A percentile compares a stretch with the other conserved stretches of the same genome.
Conservation (phyloP, 495 filamentous ascomycete genomes). For the Daldinia concentrica region DNA sequence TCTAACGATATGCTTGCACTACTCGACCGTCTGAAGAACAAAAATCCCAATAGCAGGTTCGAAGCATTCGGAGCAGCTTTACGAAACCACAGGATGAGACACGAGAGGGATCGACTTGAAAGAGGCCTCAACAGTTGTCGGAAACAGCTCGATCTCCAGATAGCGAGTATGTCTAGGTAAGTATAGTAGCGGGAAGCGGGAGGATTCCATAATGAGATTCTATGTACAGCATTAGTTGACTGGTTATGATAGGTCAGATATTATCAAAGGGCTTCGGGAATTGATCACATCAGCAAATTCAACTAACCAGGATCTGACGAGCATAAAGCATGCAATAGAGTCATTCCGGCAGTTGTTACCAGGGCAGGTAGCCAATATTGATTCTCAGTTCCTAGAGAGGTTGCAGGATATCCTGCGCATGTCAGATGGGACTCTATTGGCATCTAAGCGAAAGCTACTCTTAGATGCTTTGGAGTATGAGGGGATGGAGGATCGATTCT, state of each 20-base stretch:
- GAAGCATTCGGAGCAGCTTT: not conserved
- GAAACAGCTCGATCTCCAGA: not conserved
- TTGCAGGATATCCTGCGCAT: slow-evolving; percentile 12
- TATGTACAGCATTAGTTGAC: not conserved
- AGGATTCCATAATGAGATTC: not conserved
- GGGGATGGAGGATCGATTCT: slow-evolving; percentile 20
- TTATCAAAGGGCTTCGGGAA: not conserved
- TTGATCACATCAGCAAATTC: not conserved
- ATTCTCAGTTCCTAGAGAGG: not conserved
- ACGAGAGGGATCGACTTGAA: not conserved
- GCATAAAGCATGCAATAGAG: not conserved
- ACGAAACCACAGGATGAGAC: not conserved
- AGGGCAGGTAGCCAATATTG: not conserved
- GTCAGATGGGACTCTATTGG: slow-evolving; percentile 15
- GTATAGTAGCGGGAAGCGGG: not conserved
- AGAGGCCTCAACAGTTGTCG: not conserved
- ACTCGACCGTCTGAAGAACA: not conserved
- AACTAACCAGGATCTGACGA: not conserved
- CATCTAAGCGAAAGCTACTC: slow-evolving; percentile 16
- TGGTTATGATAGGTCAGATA: not conserved
- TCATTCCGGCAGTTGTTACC: not conserved
- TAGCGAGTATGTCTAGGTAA: not conserved
- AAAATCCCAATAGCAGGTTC: not conserved
- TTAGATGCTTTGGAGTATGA: slow-evolving; percentile 9
- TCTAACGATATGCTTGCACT: not conserved